Conservation (phyloP, 495 filamentous ascomycete species). For the Cairneyella variabilis region DNA sequence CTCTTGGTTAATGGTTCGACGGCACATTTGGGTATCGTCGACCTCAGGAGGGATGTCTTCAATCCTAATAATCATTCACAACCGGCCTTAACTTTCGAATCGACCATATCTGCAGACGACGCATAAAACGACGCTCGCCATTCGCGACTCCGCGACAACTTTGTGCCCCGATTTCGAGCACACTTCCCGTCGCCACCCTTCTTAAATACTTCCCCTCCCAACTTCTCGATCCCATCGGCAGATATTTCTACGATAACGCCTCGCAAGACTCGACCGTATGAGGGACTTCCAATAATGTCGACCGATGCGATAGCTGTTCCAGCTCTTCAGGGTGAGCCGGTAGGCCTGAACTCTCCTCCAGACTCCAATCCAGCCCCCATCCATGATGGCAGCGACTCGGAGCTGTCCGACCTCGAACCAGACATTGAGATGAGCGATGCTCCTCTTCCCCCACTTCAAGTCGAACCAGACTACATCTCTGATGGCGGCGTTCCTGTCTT, state of each 20-base stretch:
- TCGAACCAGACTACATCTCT: slow-evolving; percentile 82
- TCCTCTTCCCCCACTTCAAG: slow-evolving; percentile 17
- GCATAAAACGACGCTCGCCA: no score
- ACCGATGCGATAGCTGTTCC: slow-evolving; percentile 18
- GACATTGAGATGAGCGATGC: slow-evolving; percentile 46
- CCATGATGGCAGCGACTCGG: slow-evolving; percentile 42
- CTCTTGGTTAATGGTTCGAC: no score
- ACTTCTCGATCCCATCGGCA: background rate
- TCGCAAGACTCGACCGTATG: slow-evolving; percentile 18
- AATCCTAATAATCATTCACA: no score
- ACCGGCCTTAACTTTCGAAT: no score
- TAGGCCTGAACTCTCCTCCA: slow-evolving; percentile 22
- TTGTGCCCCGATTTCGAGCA: no score
- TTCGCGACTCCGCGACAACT: no score
- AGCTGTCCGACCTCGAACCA: slow-evolving; percentile 53
- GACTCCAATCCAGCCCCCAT: slow-evolving; percentile 18
- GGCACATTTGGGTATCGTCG: no score
- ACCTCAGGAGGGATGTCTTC: no score
- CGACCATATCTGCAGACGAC: no score
- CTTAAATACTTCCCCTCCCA: background rate
- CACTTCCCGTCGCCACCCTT: background rate
- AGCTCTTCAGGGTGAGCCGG: slow-evolving; percentile 9
- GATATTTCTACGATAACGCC: background rate
- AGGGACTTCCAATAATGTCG: slow-evolving; percentile 16
- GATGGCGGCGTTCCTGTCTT: slow-evolving; percentile 88